Percentiles rank a stretch among this genome's conserved stretches.
phyloP scores from a whole-genome alignment of 805 yeast genomes.

The Cyberlindnera nakhonratchasimensis region DNA sequence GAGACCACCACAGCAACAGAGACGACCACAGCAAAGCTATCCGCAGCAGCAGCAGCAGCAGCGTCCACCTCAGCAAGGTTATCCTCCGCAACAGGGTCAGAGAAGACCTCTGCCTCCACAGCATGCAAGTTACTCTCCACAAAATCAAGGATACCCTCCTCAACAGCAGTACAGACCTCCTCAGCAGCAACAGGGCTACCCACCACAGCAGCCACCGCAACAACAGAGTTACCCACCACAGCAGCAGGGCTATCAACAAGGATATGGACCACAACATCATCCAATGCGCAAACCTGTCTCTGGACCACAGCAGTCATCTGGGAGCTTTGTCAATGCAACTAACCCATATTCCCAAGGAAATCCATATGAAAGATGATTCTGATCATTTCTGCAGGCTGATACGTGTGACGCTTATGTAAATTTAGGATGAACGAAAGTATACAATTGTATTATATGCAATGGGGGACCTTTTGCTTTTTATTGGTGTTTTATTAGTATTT shows the following conservation, averaged over 20 bases:
- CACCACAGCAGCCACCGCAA: conserved; percentile 7
- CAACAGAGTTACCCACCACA: conserved; percentile 11
- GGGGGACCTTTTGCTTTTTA: too few relatives aligned
- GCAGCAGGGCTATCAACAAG: conserved; percentile 8
- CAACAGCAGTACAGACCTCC: conserved; percentile 7
- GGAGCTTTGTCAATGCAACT: conserved; percentile 5
- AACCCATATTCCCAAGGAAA: conserved; percentile 17
- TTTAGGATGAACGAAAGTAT: too few relatives aligned
- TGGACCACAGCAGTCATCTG: conserved; percentile 7
- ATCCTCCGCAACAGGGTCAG: conserved; percentile 13
- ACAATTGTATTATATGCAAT: too few relatives aligned
- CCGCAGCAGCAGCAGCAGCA: conserved; percentile 15
- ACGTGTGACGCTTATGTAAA: too few relatives aligned
- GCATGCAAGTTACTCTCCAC: conserved; percentile 1
- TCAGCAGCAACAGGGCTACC: conserved; percentile 6
- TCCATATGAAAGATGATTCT: conserved; percentile 14
- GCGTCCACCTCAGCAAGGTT: conserved; percentile 8
- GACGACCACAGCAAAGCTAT: conserved; percentile 8
- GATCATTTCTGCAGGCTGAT: too few relatives aligned
- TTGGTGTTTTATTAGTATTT: not conserved
- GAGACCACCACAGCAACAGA: conserved; percentile 12
- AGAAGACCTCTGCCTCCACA: conserved; percentile 4
- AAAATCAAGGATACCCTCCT: conserved; percentile 7
- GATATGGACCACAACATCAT: conserved; percentile 9
- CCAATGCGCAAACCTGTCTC: conserved; percentile 7